Percentiles rank a stretch among this genome's conserved stretches.
Evolutionary conservation across 192 early-diverging fungal species (phyloP).

Genomic region (Backusella parvicylindrica): DNA sequence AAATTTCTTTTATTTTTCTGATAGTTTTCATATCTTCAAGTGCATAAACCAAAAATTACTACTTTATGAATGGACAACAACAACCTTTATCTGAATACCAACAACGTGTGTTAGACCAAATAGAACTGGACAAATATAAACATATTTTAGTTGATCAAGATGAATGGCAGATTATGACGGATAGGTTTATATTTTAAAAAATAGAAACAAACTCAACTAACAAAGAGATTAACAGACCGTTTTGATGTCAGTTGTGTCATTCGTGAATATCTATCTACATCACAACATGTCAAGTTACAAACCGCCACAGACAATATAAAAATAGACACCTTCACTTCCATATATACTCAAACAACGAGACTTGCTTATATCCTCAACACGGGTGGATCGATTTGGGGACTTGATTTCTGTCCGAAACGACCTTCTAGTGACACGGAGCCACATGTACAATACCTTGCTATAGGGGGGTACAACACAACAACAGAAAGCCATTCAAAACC

Average conservation of each 20-base stretch:
- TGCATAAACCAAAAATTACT: not conserved
- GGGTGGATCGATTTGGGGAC: conserved; percentile 37
- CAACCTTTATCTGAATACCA: not conserved
- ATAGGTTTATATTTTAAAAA: not conserved
- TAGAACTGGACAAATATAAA: not conserved
- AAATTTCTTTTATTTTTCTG: not conserved
- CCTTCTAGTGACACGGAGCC: not conserved
- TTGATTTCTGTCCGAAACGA: conserved; percentile 27
- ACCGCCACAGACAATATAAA: not conserved
- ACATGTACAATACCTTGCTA: conserved; percentile 29
- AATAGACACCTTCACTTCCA: not conserved
- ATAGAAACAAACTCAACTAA: no score
- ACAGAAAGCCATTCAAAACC: conserved; percentile 27
- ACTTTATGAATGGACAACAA: not conserved
- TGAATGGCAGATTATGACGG: not conserved
- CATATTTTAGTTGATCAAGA: not conserved
- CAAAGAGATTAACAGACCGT: not conserved
- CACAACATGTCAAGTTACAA: not conserved
- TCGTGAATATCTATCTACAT: not conserved
- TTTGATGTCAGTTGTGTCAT: not conserved
- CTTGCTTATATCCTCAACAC: conserved; percentile 26
- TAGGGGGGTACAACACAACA: conserved; percentile 28
- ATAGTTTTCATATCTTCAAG: not conserved
- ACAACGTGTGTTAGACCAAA: not conserved
- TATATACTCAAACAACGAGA: not conserved